Percentiles rank a stretch among this genome's conserved stretches.
These are phyloP conservation scores for Scheffersomyces quercinus DNA, from an alignment of 1,139 yeast species.

Conservation along the genomic window DNA sequence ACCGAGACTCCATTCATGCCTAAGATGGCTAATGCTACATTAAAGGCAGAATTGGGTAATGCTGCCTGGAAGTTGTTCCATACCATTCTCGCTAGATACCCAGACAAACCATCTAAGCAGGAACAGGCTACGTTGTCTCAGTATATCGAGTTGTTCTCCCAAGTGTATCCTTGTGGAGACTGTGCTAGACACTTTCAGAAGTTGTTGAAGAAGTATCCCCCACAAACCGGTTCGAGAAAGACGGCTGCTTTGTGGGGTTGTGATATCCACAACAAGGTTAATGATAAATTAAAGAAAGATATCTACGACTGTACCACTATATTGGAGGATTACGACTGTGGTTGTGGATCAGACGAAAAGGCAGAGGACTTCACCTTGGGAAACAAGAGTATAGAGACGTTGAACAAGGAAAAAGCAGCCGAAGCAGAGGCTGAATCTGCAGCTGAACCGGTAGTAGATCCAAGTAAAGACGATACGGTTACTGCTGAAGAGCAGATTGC, in stretches of 20 bases:
- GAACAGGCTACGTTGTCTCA: constrained; percentile 62
- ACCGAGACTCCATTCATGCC: constrained; percentile 76
- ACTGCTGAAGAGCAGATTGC: background rate
- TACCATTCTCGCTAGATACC: constrained; percentile 88
- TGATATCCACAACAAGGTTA: constrained; percentile 85
- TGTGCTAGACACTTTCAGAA: constrained; percentile 89
- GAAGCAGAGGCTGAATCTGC: background rate
- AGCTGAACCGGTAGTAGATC: too few relatives aligned
- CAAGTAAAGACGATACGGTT: background rate
- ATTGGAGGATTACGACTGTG: constrained; percentile 91
- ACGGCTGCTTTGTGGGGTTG: constrained; percentile 97
- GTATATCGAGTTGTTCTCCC: constrained; percentile 63
- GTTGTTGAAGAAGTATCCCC: constrained; percentile 72
- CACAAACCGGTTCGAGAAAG: constrained; percentile 75
- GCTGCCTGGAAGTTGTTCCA: constrained; percentile 89
- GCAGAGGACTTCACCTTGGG: constrained; percentile 42
- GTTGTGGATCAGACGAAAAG: constrained; percentile 78
- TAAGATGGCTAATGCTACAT: constrained; percentile 65
- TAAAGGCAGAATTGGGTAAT: constrained; percentile 74
- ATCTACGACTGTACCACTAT: constrained; percentile 82
- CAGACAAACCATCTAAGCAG: constrained; percentile 68
- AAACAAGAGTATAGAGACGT: constrained; percentile 38
- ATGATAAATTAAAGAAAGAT: constrained; percentile 66
- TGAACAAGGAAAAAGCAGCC: constrained; percentile 18
- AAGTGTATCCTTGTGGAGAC: constrained; percentile 90